phyloP scores from a whole-genome alignment of 1,284 basidiomycete species.

The Coriolopsis trogii region DNA sequence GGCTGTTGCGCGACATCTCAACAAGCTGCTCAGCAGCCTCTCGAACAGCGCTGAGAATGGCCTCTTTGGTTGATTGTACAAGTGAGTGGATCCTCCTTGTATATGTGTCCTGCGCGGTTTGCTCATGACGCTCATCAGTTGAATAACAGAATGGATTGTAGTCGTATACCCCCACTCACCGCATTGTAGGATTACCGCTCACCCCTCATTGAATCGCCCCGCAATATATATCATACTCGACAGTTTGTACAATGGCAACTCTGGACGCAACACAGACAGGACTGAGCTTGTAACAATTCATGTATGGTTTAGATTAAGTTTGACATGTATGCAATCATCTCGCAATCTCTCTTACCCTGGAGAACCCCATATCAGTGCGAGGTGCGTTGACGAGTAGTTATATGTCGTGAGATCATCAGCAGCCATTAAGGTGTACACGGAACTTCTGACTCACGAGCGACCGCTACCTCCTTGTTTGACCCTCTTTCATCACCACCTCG shows the following conservation, averaged over 20 bases:
- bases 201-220: too few species aligned
- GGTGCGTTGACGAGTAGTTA: too few species aligned
- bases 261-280: slow-evolving; percentile 20
- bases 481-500: too few species aligned
- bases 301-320: slow-evolving; percentile 21
- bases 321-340: slow-evolving; percentile 15
- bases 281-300: slow-evolving; percentile 19
- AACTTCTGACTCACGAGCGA: too few species aligned
- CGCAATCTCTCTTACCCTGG: not conserved
- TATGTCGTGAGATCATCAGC: too few species aligned
- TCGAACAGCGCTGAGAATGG: slow-evolving; percentile 22
- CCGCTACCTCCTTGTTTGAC: too few species aligned
- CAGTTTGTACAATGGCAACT: slow-evolving; percentile 19
- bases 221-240: slow-evolving; percentile 18
- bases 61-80: slow-evolving; percentile 27
- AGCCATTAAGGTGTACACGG: too few species aligned
- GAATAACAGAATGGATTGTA: slow-evolving; percentile 24
- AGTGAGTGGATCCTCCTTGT: slow-evolving; percentile 17
- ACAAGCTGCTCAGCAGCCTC: slow-evolving; percentile 45
- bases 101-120: not conserved
- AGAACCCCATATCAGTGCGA: too few species aligned
- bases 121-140: slow-evolving; percentile 18
- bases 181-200: slow-evolving; percentile 30
- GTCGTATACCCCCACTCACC: slow-evolving; percentile 31
- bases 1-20: slow-evolving; percentile 54